phyloP scores from a whole-genome alignment of 2,329 filamentous ascomycete species.

The Parastagonospora nodorum region DNA sequence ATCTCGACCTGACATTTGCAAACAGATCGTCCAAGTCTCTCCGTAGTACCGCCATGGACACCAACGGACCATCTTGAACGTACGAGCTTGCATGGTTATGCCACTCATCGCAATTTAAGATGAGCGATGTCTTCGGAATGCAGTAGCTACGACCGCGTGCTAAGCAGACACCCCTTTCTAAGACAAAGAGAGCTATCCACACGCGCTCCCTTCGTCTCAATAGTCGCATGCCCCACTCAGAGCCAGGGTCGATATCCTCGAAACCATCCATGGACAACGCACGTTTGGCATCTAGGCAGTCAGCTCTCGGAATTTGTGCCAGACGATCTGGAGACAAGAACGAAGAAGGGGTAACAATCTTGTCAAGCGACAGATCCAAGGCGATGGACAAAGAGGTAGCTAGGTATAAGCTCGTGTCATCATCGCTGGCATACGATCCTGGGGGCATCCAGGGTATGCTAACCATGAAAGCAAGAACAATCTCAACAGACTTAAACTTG shows the following conservation, averaged over 20 bases:
- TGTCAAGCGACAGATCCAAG: conserved; percentile 71
- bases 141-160: conserved; percentile 72
- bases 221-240: conserved; percentile 64
- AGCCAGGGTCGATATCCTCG: conserved; percentile 63
- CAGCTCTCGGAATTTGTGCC: conserved; percentile 63
- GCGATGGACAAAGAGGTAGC: conserved; percentile 72
- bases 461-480: conserved; percentile 75
- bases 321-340: conserved; percentile 53
- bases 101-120: conserved; percentile 73
- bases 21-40: conserved; percentile 68
- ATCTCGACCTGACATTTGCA: conserved; percentile 62
- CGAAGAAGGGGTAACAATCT: conserved; percentile 65
- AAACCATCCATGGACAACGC: conserved; percentile 73
- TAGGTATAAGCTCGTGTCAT: conserved; percentile 74
- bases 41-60: conserved; percentile 72
- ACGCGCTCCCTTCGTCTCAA: conserved; percentile 69
- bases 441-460: conserved; percentile 78
- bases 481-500: conserved; percentile 72
- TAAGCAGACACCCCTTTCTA: conserved; percentile 74
- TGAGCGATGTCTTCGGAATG: conserved; percentile 67
- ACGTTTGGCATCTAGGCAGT: conserved; percentile 70
- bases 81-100: conserved; percentile 68
- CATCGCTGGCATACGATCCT: conserved; percentile 68
- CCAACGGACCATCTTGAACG: conserved; percentile 70
- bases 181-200: conserved; percentile 74